Base-by-base conservation (phyloP, 805 yeast species). In the Diddensiella transvaalensis region DNA sequence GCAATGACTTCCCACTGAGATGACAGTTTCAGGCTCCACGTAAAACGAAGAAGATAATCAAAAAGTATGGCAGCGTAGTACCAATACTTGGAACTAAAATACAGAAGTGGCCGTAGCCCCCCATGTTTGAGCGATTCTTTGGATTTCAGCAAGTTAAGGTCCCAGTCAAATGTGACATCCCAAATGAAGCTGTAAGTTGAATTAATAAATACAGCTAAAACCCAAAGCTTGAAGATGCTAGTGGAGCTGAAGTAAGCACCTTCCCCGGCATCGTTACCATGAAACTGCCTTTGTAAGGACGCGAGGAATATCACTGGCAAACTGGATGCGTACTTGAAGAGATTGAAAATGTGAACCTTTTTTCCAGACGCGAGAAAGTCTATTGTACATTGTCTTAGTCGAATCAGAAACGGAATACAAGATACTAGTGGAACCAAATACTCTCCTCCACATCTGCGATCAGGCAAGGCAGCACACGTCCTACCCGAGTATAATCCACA, bases 121-220 rank as follows among this genome's bases (percentile, higher is more conserved):
- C 59, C 58, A 26, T 49, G 42, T 30, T 40, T 26, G 4, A 54
- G 18, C 18, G 49, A 42, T 15, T 51, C 43, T 24, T 47, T 43
- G 40, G 49, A 41, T 6, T 40, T 35, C 58, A 85, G 71, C 5
- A 85, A 59, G 8, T 76, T 75, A 42, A 88, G 72, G 39, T 81
- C 80, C 99, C 99, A 93, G 69, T 93, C 99, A 75, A 80, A 79
- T 44, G 76, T 76, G 10, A 91, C 66, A 65, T 93, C 99, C 99
- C 99, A 93, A 47, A 79, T 69, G 51, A 87, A 85, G 13, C 95
- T 77, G 64, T 85, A 93, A 0, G 79, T 58, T 0, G 98, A 85
- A 62, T 86, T 88, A 36, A 85, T 58, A 1, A 82, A 60, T 50
- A 75, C 80, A 57, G 69, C 69, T 56, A 69, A 50, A 13, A 63